Base-by-base conservation (phyloP, 2,329 filamentous ascomycete genomes). In the Pseudogymnoascus sp. region DNA sequence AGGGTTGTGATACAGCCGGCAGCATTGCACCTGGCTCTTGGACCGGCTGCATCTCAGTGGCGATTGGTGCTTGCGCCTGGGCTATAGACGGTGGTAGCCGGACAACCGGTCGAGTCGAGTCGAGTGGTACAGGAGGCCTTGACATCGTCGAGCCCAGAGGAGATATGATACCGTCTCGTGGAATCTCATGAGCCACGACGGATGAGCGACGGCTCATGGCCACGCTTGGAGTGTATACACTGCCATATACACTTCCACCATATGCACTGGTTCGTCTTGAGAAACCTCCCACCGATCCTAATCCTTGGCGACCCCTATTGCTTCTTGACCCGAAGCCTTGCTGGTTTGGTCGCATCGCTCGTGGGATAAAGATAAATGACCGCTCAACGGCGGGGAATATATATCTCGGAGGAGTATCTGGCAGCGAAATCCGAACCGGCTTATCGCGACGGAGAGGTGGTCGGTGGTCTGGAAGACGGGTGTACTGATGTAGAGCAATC, bases 361-460 rank as follows among this genome's bases (percentile, higher is more conserved):
- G 85, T 11, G 95, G 95, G 65, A 99, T 99, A 77, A 99, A 99
- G 70, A 97, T 96, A 75, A 99, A 99, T 0, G 95, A 97, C 67
- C 95, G 83, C 70, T 97, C 93, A 55, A 85, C 81, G 1, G 92
- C 89, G 5, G 95, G 95, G 76, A 95, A 96, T 65, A 97, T 93
- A 75, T 97, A 97, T 66, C 90, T 86, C 37, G 91, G 90, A 11
- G 86, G 80, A 66, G 89, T 83, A 28, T 89, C 83, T 1, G 95
- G 93, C 43, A 99, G 81, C 7, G 92, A 97, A 68, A 99, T 91
- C 60, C 95, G 88, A 41, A 97, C 95, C 6, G 95, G 95, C 74
- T 97, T 99, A 78, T 99, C 95, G 69, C 95, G 88, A 66, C 95
- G 89, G 59, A 99, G 83, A 60, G 95, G 95, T 18, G 95, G 95